Conservation (phyloP, 1,139 yeast genomes). For the Meyerozyma athensensis region DNA sequence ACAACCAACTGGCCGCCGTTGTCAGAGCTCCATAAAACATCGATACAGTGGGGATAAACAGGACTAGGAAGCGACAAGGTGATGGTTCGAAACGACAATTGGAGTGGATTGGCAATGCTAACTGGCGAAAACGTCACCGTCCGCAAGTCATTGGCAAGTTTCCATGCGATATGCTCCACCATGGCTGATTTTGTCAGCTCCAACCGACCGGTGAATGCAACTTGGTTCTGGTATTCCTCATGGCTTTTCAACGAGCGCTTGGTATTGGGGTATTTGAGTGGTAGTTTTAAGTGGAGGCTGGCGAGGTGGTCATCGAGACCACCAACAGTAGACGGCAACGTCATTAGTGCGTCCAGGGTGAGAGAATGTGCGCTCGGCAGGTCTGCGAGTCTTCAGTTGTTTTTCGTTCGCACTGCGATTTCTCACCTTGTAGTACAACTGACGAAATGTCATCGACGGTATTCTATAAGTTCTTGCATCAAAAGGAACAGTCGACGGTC, state of each 20-base stretch:
- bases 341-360: too few relatives aligned
- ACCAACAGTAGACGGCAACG: not conserved
- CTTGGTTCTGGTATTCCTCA: conserved; percentile 20
- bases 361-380: not conserved
- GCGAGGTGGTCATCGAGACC: conserved; percentile 25
- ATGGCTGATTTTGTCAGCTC: conserved; percentile 16
- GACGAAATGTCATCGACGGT: conserved; percentile 83
- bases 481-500: conserved; percentile 72
- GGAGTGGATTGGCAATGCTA: conserved; percentile 19
- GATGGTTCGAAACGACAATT: conserved; percentile 24
- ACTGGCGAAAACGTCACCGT: conserved; percentile 30
- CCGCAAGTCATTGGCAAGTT: conserved; percentile 26
- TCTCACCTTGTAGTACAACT: not conserved
- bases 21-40: conserved; percentile 20
- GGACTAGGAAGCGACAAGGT: conserved; percentile 29
- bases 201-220: conserved; percentile 23
- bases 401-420: conserved; percentile 1
- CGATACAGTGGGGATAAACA: conserved; percentile 17
- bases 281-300: conserved; percentile 21
- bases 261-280: conserved; percentile 26
- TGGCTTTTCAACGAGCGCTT: conserved; percentile 7
- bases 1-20: conserved; percentile 16
- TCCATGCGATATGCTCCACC: conserved; percentile 23
- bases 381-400: not conserved
- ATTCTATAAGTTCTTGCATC: conserved; percentile 83